Conservation (phyloP, 2,329 filamentous ascomycete species). For the Helminthosporium solani region DNA sequence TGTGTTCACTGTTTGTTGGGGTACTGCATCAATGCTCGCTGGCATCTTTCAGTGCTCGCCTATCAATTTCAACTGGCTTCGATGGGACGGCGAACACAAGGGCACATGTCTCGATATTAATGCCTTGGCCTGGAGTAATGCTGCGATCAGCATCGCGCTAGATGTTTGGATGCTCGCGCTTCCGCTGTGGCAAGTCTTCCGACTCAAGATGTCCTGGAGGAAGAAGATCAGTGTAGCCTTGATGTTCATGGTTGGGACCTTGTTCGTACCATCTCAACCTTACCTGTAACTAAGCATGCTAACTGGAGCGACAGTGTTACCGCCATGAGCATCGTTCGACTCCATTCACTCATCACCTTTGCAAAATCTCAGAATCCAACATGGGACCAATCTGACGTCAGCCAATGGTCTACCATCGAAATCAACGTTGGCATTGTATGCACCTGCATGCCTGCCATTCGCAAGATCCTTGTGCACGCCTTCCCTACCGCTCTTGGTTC, state of each 20-base stretch:
- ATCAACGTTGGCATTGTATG: constrained; percentile 49
- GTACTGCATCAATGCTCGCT: constrained; percentile 11
- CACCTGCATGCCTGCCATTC: constrained; percentile 47
- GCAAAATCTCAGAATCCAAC: constrained; percentile 44
- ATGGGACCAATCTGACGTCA: constrained; percentile 44
- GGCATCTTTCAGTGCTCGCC: constrained; percentile 33
- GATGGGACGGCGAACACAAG: constrained; percentile 22
- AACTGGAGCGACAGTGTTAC: constrained; percentile 39
- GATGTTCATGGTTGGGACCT: constrained; percentile 39
- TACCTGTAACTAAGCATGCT: neutral
- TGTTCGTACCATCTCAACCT: constrained; percentile 24
- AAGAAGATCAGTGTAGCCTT: constrained; percentile 37
- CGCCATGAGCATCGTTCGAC: constrained; percentile 48
- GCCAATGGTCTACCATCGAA: constrained; percentile 47
- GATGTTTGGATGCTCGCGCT: constrained; percentile 30
- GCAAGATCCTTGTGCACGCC: constrained; percentile 41
- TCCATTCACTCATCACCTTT: constrained; percentile 47
- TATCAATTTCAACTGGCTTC: constrained; percentile 29
- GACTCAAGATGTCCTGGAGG: constrained; percentile 28
- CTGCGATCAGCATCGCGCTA: constrained; percentile 30
- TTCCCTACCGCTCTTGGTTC: constrained; percentile 42
- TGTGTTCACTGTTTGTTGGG: constrained; percentile 20
- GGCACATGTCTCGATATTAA: constrained; percentile 37
- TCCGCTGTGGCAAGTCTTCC: constrained; percentile 31
- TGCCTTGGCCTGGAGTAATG: constrained; percentile 29